A percentile compares a stretch with the other conserved stretches of the same genome.
Evolutionary conservation across 2,329 filamentous ascomycete genomes (phyloP).

Genomic region (Alternaria sp.): DNA sequence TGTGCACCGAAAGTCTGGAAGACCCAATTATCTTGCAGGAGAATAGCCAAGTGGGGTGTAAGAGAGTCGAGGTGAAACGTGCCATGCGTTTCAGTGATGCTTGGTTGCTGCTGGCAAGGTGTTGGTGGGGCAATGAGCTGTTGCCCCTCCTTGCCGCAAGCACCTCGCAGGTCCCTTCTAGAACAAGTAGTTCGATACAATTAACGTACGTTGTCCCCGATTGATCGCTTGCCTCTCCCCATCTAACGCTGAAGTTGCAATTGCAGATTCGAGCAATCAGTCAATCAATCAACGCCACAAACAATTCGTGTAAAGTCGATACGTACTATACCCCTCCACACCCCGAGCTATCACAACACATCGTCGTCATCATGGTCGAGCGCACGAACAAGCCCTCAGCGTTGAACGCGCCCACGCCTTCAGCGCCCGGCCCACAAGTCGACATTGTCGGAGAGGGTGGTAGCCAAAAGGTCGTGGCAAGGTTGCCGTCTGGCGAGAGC

Average conservation of each 20-base stretch:
- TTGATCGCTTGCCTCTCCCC: background rate
- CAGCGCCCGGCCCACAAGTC: conserved; percentile 71
- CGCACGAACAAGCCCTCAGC: conserved; percentile 84
- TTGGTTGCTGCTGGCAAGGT: conserved; percentile 23
- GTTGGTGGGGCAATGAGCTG: conserved; percentile 26
- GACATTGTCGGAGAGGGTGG: conserved; percentile 77
- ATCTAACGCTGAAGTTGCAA: background rate
- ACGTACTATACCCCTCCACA: conserved; percentile 9
- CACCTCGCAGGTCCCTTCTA: conserved; percentile 23
- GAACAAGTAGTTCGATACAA: conserved; percentile 12
- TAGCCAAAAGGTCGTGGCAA: conserved; percentile 77
- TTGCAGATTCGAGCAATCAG: conserved; percentile 9
- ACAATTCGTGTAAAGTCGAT: background rate
- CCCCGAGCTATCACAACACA: conserved; percentile 12
- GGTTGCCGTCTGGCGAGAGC: conserved; percentile 84
- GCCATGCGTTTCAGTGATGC: conserved; percentile 21
- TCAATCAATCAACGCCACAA: background rate
- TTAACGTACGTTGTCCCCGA: conserved; percentile 15
- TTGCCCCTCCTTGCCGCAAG: conserved; percentile 30
- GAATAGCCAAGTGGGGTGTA: conserved; percentile 16
- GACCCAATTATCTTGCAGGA: conserved; percentile 6
- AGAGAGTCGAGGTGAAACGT: conserved; percentile 28
- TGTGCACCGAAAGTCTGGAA: conserved; percentile 4
- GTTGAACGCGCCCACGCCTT: conserved; percentile 66
- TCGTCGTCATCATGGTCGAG: conserved; percentile 70